These are phyloP conservation scores for Coniochaeta sp. DNA, from an alignment of 2,329 filamentous ascomycete genomes.

Conservation along the genomic window DNA sequence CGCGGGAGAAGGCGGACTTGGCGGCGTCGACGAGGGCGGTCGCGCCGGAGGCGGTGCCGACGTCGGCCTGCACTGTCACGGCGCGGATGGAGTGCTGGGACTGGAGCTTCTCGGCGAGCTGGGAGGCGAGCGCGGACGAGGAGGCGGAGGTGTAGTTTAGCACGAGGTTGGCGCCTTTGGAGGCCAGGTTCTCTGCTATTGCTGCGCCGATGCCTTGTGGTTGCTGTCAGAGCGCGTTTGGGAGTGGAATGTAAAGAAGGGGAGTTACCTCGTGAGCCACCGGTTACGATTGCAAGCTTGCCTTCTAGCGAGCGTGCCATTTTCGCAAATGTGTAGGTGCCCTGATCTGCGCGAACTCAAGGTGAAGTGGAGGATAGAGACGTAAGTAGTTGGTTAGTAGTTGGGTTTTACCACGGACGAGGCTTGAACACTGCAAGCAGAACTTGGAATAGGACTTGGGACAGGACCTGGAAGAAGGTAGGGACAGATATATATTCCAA, in stretches of 20 bases:
- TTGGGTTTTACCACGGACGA: neutral
- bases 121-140: constrained; percentile 36
- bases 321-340: neutral
- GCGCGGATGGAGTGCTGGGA: constrained; percentile 51
- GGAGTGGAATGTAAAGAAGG: neutral
- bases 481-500: neutral
- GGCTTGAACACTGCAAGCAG: too few species aligned
- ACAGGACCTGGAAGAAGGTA: neutral
- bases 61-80: constrained; percentile 62
- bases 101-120: constrained; percentile 56
- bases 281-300: constrained; percentile 73
- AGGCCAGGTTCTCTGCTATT: constrained; percentile 61
- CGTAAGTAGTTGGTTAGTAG: neutral
- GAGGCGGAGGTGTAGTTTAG: constrained; percentile 58
- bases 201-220: constrained; percentile 59
- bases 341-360: neutral
- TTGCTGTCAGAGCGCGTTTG: neutral
- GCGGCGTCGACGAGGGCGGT: constrained; percentile 50
- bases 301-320: constrained; percentile 52
- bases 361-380: neutral
- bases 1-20: constrained; percentile 48
- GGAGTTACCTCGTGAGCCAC: constrained; percentile 63
- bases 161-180: constrained; percentile 62
- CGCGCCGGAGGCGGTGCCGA: constrained; percentile 55
- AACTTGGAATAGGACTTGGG: too few species aligned